Evolutionary conservation across 495 filamentous ascomycete genomes (phyloP).

Genomic region (Acidomyces sp.): DNA sequence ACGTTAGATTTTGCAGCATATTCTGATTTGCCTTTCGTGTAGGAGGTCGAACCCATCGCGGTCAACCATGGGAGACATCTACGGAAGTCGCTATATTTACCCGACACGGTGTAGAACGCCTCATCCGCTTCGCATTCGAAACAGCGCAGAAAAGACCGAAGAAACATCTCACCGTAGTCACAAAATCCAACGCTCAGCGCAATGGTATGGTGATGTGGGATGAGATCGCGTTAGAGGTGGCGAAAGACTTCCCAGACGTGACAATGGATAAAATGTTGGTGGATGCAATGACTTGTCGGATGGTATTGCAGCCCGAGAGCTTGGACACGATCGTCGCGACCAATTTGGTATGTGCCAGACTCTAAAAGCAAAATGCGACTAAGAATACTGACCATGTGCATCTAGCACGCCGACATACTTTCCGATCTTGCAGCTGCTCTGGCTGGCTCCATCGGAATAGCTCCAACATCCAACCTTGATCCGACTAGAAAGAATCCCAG

Average conservation of each 20-base stretch:
- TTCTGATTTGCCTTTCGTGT: too few relatives aligned
- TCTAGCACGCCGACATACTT: conserved; percentile 30
- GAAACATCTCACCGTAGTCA: conserved; percentile 32
- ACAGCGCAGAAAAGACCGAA: conserved; percentile 24
- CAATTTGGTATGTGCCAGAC: conserved; percentile 23
- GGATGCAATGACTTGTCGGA: conserved; percentile 32
- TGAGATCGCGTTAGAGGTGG: conserved; percentile 25
- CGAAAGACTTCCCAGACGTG: conserved; percentile 27
- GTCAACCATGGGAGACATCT: conserved; percentile 20
- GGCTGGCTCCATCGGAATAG: conserved; percentile 29
- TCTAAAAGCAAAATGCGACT: too few relatives aligned
- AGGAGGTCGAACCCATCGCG: conserved; percentile 24
- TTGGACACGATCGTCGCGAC: conserved; percentile 32
- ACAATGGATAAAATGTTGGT: conserved; percentile 32
- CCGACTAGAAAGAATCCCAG: conserved; percentile 46
- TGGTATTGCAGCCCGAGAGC: conserved; percentile 27
- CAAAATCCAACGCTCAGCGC: conserved; percentile 30
- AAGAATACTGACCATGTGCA: neutral
- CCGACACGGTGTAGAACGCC: conserved; percentile 26
- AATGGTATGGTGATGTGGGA: conserved; percentile 35
- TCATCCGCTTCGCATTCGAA: conserved; percentile 32
- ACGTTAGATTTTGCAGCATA: too few relatives aligned
- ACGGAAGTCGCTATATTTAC: conserved; percentile 33
- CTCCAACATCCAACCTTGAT: conserved; percentile 49
- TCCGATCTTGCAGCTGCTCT: conserved; percentile 37